phyloP scores from a whole-genome alignment of 225 moss, liverwort and hornwort genomes.

The Ulota crispa region DNA sequence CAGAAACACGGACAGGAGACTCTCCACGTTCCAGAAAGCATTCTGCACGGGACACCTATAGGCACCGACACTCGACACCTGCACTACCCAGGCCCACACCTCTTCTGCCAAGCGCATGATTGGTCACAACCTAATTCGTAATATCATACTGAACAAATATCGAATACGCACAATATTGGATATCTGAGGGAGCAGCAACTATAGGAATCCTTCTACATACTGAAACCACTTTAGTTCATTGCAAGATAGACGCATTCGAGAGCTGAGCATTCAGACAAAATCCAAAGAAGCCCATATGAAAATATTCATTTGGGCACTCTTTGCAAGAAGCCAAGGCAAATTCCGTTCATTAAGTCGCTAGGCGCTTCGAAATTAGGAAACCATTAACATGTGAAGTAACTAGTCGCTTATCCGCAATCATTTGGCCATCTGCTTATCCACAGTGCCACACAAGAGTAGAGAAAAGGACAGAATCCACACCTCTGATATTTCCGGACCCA shows the following conservation, averaged over 20 bases:
- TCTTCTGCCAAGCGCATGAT: background rate
- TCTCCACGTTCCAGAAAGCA: too few relatives aligned
- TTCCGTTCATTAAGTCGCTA: background rate
- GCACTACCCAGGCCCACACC: too few relatives aligned
- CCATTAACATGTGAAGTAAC: too few relatives aligned
- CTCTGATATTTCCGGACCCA: constrained; percentile 97
- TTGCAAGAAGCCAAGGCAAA: background rate
- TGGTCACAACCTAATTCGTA: too few relatives aligned
- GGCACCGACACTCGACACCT: background rate
- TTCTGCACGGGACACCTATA: background rate
- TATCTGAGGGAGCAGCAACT: background rate
- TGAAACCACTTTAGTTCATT: too few relatives aligned
- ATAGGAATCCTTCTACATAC: too few relatives aligned
- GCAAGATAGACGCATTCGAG: too few relatives aligned
- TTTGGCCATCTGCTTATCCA: background rate
- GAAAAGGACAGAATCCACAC: constrained; percentile 26
- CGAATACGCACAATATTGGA: background rate
- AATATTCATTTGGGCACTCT: too few relatives aligned
- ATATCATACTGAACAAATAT: background rate
- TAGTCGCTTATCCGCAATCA: background rate
- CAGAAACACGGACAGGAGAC: too few relatives aligned
- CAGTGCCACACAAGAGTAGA: background rate
- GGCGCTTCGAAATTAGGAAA: background rate
- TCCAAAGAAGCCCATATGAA: too few relatives aligned
- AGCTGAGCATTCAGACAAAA: too few relatives aligned